Percentiles rank a stretch among this genome's conserved stretches.
Conservation (phyloP, 2,329 filamentous ascomycete genomes). For the Zymoseptoria brevis region DNA sequence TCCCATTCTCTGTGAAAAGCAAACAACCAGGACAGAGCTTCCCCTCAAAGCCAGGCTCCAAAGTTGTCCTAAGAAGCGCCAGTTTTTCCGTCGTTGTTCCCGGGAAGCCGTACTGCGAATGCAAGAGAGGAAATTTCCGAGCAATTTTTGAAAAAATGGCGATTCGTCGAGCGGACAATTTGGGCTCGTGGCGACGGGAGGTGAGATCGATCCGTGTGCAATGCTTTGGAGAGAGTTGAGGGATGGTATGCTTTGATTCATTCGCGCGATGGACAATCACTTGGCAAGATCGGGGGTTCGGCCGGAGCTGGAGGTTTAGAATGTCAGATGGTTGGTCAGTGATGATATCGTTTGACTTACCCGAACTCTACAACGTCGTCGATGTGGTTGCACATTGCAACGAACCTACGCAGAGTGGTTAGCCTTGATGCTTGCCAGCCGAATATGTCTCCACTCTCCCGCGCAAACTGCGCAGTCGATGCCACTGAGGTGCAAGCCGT, state of each 20-base stretch:
- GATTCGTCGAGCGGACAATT: not conserved
- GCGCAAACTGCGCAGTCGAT: too few relatives aligned
- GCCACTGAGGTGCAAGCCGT: too few relatives aligned
- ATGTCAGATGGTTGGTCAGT: slow-evolving; percentile 9
- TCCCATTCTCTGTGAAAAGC: not conserved
- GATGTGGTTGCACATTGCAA: slow-evolving; percentile 96
- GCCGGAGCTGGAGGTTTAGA: slow-evolving; percentile 15
- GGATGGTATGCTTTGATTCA: not conserved
- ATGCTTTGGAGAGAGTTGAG: not conserved
- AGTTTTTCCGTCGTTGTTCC: not conserved
- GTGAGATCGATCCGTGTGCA: not conserved
- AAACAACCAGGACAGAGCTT: not conserved
- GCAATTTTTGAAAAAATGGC: not conserved
- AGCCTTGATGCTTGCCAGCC: not conserved
- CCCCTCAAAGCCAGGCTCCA: not conserved
- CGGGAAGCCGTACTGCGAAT: not conserved
- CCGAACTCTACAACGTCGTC: slow-evolving; percentile 88
- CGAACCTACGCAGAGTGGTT: slow-evolving; percentile 46
- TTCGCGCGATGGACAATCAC: slow-evolving; percentile 10
- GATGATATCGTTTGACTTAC: slow-evolving; percentile 44
- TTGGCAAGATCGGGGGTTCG: slow-evolving; percentile 20
- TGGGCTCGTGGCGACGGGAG: not conserved
- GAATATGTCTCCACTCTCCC: not conserved
- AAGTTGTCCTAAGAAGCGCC: not conserved
- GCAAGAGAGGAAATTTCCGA: not conserved